phyloP scores from a whole-genome alignment of 2,329 filamentous ascomycete genomes.

The Bimuria novae-zelandiae region DNA sequence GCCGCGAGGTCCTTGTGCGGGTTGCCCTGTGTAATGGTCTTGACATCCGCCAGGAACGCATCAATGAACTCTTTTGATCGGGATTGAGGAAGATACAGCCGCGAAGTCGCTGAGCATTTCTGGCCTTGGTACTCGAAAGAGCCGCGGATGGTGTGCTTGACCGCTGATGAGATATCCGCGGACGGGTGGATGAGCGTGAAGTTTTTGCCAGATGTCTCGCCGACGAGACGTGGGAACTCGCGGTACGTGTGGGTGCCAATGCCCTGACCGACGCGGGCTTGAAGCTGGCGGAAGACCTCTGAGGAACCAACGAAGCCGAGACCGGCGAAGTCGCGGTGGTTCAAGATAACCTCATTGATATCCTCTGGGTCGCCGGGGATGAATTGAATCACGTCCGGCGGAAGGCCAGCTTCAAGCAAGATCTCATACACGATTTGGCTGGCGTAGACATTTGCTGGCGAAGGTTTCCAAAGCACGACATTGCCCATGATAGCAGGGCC shows the following conservation, averaged over 20 bases:
- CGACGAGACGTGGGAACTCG: slow-evolving; percentile 83
- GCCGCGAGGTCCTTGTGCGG: slow-evolving; percentile 68
- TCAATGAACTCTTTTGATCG: slow-evolving; percentile 71
- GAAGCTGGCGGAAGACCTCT: slow-evolving; percentile 83
- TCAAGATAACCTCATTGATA: slow-evolving; percentile 75
- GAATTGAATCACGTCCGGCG: slow-evolving; percentile 87
- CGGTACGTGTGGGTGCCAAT: slow-evolving; percentile 79
- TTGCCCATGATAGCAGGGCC: slow-evolving; percentile 88
- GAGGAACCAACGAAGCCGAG: slow-evolving; percentile 94
- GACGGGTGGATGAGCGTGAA: slow-evolving; percentile 80
- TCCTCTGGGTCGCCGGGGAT: slow-evolving; percentile 83
- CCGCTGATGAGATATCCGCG: slow-evolving; percentile 77
- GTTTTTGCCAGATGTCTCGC: slow-evolving; percentile 91
- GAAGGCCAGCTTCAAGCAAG: slow-evolving; percentile 87
- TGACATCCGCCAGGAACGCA: slow-evolving; percentile 66
- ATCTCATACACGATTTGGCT: slow-evolving; percentile 90
- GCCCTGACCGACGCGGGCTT: slow-evolving; percentile 79
- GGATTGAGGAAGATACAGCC: slow-evolving; percentile 75
- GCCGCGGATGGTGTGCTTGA: slow-evolving; percentile 77
- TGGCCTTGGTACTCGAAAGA: slow-evolving; percentile 90
- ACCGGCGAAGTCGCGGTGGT: slow-evolving; percentile 79
- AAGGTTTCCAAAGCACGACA: slow-evolving; percentile 94
- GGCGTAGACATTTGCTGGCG: slow-evolving; percentile 78
- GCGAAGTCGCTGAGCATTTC: slow-evolving; percentile 84
- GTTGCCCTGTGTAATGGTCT: slow-evolving; percentile 70